Conservation (phyloP, 2,329 filamentous ascomycete species). For the Cladosporium sp. region DNA sequence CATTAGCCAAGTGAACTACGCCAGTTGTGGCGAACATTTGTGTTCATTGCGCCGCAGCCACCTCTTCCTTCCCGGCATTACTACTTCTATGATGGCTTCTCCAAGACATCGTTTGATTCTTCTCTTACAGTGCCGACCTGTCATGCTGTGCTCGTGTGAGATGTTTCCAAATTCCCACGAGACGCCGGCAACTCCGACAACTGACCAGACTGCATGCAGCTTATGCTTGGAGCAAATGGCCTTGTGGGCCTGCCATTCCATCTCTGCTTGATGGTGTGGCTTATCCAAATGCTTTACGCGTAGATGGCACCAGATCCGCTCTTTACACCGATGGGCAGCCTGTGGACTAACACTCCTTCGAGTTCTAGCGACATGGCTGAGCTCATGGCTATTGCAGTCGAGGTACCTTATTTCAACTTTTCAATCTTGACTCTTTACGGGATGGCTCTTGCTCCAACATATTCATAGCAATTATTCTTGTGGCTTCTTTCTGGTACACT, state of each 20-base stretch:
- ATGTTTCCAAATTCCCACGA: not conserved
- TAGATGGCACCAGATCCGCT: not conserved
- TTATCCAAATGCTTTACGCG: not conserved
- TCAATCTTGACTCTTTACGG: constrained; percentile 12
- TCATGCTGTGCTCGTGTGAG: not conserved
- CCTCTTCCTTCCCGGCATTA: not conserved
- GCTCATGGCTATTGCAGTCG: not conserved
- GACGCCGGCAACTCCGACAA: not conserved
- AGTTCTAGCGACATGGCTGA: not conserved
- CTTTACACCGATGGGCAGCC: not conserved
- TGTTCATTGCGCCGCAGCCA: not conserved
- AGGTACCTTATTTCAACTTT: constrained; percentile 16
- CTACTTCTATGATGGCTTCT: not conserved
- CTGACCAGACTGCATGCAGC: not conserved
- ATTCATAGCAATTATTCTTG: constrained; percentile 17
- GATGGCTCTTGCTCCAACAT: constrained; percentile 13
- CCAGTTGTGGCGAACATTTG: not conserved
- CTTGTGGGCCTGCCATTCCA: not conserved
- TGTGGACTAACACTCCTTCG: not conserved
- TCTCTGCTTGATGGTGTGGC: constrained; percentile 1
- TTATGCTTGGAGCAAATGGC: too few species aligned
- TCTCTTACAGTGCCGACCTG: constrained; percentile 6
- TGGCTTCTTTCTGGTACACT: constrained; percentile 26
- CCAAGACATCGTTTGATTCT: constrained; percentile 9
- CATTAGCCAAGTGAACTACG: constrained; percentile 2